Evolutionary conservation across 2,329 filamentous ascomycete species (phyloP).

Genomic region (Colletotrichum musae): DNA sequence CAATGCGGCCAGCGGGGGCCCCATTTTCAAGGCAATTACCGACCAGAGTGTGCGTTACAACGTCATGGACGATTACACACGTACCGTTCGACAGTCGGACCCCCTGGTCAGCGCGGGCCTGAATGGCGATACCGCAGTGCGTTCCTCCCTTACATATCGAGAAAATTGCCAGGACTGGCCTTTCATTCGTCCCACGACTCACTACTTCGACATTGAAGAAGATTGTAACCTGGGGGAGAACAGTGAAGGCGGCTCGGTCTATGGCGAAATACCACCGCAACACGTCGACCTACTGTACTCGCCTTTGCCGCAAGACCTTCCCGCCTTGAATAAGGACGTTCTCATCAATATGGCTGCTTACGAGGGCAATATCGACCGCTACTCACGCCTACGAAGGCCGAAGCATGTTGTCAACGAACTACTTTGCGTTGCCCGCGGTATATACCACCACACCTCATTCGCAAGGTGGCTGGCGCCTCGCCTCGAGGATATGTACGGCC

Average conservation of each 20-base stretch:
- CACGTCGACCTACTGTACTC: conserved; percentile 44
- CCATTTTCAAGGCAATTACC: conserved; percentile 53
- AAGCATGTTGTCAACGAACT: conserved; percentile 45
- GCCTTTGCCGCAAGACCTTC: conserved; percentile 54
- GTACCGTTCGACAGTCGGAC: conserved; percentile 39
- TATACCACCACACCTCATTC: conserved; percentile 55
- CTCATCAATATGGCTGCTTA: conserved; percentile 56
- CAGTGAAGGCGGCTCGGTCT: not conserved
- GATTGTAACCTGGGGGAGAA: conserved; percentile 44
- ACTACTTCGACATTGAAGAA: conserved; percentile 48
- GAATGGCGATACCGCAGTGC: conserved; percentile 54
- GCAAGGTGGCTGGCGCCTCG: conserved; percentile 41
- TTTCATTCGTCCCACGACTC: not conserved
- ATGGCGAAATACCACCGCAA: conserved; percentile 28
- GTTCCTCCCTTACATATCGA: conserved; percentile 1
- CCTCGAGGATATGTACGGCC: not conserved
- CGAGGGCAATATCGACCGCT: conserved; percentile 56
- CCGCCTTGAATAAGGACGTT: conserved; percentile 53
- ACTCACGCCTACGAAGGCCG: conserved; percentile 51
- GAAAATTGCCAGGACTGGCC: not conserved
- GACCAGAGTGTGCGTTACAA: conserved; percentile 44
- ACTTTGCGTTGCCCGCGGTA: conserved; percentile 49
- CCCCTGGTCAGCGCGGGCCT: conserved; percentile 41
- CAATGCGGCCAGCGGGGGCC: conserved; percentile 29
- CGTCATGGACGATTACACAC: conserved; percentile 55